Conservation (phyloP, 176 grass and related monocot genomes). For the Poa pratensis region DNA sequence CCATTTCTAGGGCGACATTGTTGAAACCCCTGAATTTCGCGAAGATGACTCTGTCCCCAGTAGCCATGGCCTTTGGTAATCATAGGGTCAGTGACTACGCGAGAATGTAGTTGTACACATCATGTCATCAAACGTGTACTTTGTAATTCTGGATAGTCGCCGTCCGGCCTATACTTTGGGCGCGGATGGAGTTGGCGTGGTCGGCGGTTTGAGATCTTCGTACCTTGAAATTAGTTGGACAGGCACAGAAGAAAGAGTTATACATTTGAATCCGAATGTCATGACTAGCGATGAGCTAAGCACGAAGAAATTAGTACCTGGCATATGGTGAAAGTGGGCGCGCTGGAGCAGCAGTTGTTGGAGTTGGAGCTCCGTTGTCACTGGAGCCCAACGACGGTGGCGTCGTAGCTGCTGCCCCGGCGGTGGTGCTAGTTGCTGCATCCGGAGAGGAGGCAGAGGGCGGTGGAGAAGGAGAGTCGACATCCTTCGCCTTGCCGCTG, state of each 20-base stretch:
- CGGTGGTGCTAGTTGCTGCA: not conserved
- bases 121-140: not conserved
- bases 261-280: not conserved
- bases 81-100: too few species aligned
- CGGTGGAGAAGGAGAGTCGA: not conserved
- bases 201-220: conserved; percentile 46
- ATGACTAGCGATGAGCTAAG: not conserved
- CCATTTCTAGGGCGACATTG: too few species aligned
- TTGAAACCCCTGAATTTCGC: too few species aligned
- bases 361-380: conserved; percentile 28
- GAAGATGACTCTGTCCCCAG: too few species aligned
- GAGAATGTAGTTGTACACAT: not conserved
- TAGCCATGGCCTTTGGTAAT: too few species aligned
- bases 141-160: not conserved
- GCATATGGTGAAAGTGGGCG: conserved; percentile 39
- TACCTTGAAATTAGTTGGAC: conserved; percentile 23
- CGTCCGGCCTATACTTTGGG: conserved; percentile 21
- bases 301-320: not conserved
- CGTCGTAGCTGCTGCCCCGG: not conserved
- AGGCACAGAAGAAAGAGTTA: not conserved
- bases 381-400: not conserved
- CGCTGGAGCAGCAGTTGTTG: not conserved
- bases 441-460: not conserved
- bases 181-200: conserved; percentile 35
- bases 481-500: not conserved